These are phyloP conservation scores for Fraxinus pennsylvanica DNA, from an alignment of 257 asterid genomes.

Conservation along the genomic window DNA sequence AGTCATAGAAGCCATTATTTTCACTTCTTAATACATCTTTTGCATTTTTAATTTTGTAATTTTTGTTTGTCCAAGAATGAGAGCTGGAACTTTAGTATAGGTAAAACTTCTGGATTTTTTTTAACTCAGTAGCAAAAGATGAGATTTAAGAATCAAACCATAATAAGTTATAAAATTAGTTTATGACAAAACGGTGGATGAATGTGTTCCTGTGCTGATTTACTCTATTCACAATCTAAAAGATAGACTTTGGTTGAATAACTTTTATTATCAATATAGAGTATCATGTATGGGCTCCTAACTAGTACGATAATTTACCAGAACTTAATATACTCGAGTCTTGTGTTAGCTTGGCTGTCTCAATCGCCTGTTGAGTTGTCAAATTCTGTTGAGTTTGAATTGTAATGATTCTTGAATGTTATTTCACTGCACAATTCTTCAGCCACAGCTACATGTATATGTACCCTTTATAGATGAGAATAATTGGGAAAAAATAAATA, in stretches of 20 bases:
- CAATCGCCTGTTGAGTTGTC: neutral
- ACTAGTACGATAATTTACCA: neutral
- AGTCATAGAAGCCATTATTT: neutral
- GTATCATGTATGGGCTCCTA: neutral
- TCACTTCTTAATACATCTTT: neutral
- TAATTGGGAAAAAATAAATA: too few relatives aligned
- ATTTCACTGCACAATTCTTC: too few relatives aligned
- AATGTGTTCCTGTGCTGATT: neutral
- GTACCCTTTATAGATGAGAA: too few relatives aligned
- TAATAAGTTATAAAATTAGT: too few relatives aligned
- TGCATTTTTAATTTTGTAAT: neutral
- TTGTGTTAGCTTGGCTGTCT: constrained; percentile 8
- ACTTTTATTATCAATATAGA: neutral
- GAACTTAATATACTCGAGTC: neutral
- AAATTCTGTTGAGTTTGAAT: neutral
- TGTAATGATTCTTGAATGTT: too few relatives aligned
- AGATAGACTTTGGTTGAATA: neutral
- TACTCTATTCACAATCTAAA: neutral
- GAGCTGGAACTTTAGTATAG: constrained; percentile 12
- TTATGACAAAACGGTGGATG: neutral
- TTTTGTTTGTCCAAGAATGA: constrained; percentile 5
- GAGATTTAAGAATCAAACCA: too few relatives aligned
- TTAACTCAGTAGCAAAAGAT: neutral
- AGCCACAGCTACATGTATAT: too few relatives aligned
- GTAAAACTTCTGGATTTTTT: neutral